phyloP scores from a whole-genome alignment of 331 rosid species.

The Arachis monticola region DNA sequence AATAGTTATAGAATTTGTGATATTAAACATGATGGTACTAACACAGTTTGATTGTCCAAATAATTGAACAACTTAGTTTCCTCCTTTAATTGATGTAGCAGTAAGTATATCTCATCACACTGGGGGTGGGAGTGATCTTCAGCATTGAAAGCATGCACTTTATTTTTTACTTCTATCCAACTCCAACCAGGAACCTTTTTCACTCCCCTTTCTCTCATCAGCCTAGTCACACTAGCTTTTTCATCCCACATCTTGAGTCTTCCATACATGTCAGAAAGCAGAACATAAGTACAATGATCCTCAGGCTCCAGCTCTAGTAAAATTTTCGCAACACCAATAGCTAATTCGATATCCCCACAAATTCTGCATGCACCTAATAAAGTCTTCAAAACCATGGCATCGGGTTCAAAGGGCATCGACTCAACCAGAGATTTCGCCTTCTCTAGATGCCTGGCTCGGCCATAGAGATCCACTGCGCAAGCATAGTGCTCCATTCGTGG shows the following conservation, averaged over 20 bases:
- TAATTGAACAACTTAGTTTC: constrained; percentile 45
- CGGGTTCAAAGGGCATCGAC: constrained; percentile 75
- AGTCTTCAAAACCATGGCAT: constrained; percentile 70
- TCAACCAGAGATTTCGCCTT: constrained; percentile 72
- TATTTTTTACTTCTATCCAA: constrained; percentile 76
- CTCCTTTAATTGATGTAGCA: constrained; percentile 52
- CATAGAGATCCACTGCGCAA: constrained; percentile 77
- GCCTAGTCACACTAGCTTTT: constrained; percentile 68
- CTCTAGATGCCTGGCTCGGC: constrained; percentile 67
- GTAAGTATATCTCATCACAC: constrained; percentile 48
- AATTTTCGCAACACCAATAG: constrained; percentile 62
- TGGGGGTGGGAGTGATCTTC: constrained; percentile 69
- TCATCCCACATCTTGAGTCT: constrained; percentile 71
- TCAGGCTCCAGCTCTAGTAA: constrained; percentile 76
- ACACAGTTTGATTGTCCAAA: constrained; percentile 36
- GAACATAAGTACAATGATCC: constrained; percentile 79
- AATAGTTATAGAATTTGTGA: too few species aligned
- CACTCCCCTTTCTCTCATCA: constrained; percentile 83
- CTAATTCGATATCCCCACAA: constrained; percentile 77
- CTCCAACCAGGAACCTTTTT: constrained; percentile 91
- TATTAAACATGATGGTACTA: constrained; percentile 26
- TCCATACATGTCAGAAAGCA: constrained; percentile 75
- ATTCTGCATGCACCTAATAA: constrained; percentile 76
- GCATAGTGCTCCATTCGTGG: constrained; percentile 81
- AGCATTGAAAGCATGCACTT: constrained; percentile 83